These are phyloP conservation scores for Phellopilus nigrolimitatus DNA, from an alignment of 1,284 basidiomycete genomes.

Conservation along the genomic window DNA sequence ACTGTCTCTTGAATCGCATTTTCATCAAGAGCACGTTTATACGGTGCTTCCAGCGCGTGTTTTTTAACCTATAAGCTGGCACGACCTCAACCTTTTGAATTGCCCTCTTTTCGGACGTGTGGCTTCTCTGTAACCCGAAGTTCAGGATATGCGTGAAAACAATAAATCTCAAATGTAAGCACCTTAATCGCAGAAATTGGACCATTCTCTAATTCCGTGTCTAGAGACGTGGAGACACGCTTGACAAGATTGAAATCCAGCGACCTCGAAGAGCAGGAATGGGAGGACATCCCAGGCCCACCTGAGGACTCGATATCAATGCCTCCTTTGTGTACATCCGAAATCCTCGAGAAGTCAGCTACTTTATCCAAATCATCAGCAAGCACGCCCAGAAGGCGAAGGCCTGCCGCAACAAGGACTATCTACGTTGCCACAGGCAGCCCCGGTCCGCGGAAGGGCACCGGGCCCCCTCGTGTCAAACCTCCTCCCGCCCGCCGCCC, in stretches of 20 bases:
- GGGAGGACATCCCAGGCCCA: conserved; percentile 13
- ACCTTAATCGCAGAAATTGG: background rate
- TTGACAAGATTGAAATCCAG: background rate
- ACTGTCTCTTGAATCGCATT: no score
- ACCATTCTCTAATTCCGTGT: no score
- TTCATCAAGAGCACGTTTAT: no score
- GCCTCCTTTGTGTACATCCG: background rate
- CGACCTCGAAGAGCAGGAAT: conserved; percentile 6
- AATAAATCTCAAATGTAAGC: no score
- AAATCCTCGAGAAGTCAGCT: background rate
- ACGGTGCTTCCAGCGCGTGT: no score
- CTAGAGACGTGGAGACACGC: background rate
- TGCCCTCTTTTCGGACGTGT: no score
- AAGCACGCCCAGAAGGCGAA: conserved; percentile 5
- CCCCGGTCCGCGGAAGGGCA: conserved; percentile 1
- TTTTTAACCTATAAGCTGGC: no score
- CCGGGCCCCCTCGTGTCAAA: background rate
- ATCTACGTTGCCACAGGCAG: conserved; percentile 11
- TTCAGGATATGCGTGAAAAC: no score
- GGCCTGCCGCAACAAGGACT: conserved; percentile 11
- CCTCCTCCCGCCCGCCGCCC: background rate
- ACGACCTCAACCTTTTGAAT: no score
- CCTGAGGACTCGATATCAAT: background rate
- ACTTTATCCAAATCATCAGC: background rate
- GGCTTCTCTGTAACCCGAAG: no score